Evolutionary conservation across 805 yeast genomes (phyloP), one percentile per base, ranked within the genome.

Genomic region (Metschnikowia corniflorae): DNA sequence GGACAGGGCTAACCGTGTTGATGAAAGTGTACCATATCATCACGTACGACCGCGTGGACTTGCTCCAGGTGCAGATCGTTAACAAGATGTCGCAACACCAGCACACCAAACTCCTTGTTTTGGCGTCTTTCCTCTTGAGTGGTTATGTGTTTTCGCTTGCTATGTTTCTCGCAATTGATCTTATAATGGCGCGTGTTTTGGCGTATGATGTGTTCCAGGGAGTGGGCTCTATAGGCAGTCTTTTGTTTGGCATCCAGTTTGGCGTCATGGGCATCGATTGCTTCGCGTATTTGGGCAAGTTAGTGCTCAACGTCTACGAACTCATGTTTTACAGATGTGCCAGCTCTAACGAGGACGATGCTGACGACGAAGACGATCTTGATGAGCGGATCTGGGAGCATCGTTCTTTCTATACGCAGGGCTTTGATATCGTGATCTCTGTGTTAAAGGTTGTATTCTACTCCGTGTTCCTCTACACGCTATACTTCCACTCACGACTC

Each of bases 11-110:
- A 17, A 43, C 61, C 4, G 42, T 64, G 16, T 46, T 55, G 16
- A 58, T 77, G 53, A 82, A 81, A 52, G 78, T 82, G 2, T 78
- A 83, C 63, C 95, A 88, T 54, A 82, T 94, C 79, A 71, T 93
- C 1, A 58, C 82, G 29, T 61, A 65, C 25, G 80, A 77, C 38
- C 54, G 85, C 16, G 60, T 74, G 12, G 79, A 76, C 19, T 57
- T 55, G 38, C 37, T 60, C 12, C 58, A 58, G 19, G 53, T 60
- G 44, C 48, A 43, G 21, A 53, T 64, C 5, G 52, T 47, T 16
- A 65, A 62, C 32, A 53, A 49, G 23, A 36, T 56, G 6, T 38
- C 47, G 2, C 40, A 43, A 30, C 53, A 42, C 9, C 32, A 42
- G 13, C 28, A 39, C 18, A 37, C 50, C 2, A 40, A 45, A 16